Base-by-base conservation (phyloP, 31 red algal genomes). In the Endocladia muricata region DNA sequence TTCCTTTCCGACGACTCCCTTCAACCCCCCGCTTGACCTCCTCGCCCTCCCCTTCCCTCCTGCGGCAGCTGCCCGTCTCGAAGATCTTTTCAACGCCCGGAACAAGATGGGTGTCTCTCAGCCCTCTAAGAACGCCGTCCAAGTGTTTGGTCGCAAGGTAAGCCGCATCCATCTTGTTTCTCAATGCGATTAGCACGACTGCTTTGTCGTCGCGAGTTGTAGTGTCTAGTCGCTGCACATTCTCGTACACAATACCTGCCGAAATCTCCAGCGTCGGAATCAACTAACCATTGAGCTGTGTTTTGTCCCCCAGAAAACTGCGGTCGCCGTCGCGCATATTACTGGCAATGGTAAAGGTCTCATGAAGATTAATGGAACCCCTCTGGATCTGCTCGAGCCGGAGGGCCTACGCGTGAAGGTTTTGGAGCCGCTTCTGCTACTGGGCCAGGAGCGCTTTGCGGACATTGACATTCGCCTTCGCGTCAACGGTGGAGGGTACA, bases 291-390 rank as follows among this genome's bases (percentile, higher is more conserved):
- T n/a, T n/a, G n/a, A n/a, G n/a, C n/a, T n/a, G n/a, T n/a, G n/a
- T n/a, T n/a, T n/a, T n/a, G n/a, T n/a, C n/a, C 21, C 56, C 37
- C 37, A 98, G 91, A 98, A 98, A 85, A 98, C 96, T 68, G 96
- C 96, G 3, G 96, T 98, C 42, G 96, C 96, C 7, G 96, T 98
- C 29, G 96, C 96, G 28, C 91, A 89, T 60, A 88, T 94, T 76
- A 94, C 84, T 25, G 84, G 83, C 68, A 84, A 93, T 74, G 97
- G 97, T 37, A 95, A 92, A 44, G 97, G 97, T 51, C 73, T 99
- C 43, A 91, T 99, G 76, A 95, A 93, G 56, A 91, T 99, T 36
- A 99, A 99, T 67, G 97, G 97, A 44, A 82, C 76, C 52, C 97
- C 97, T 0, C 66, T 99, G 3, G 92, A 99, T 66, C 88, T 99